Evolutionary conservation across 768 basidiomycete species (phyloP).

Genomic region (Infundibulicybe gibba): DNA sequence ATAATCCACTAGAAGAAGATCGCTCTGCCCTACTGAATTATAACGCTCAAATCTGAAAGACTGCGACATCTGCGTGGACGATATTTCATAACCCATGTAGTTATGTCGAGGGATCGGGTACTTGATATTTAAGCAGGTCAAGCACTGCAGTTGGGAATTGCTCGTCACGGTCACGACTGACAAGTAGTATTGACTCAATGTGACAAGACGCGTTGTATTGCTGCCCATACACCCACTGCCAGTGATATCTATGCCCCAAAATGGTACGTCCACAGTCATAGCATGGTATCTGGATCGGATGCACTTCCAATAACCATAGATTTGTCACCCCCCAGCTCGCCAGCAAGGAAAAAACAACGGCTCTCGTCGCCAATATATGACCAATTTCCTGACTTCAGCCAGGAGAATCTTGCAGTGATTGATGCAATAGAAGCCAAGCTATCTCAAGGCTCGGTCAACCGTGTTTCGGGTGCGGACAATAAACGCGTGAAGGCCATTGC

Average conservation of each 20-base stretch:
- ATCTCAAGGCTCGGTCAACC: constrained; percentile 27
- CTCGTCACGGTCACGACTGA: constrained; percentile 9
- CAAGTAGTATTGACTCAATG: constrained; percentile 13
- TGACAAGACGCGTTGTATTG: constrained; percentile 20
- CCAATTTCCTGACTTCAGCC: constrained; percentile 45
- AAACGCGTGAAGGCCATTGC: constrained; percentile 3
- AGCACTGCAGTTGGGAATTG: too few relatives aligned
- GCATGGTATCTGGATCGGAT: too few relatives aligned
- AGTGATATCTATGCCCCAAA: constrained; percentile 1
- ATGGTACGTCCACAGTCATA: neutral
- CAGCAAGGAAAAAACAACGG: constrained; percentile 54
- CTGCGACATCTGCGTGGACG: too few relatives aligned
- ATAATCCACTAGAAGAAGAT: too few relatives aligned
- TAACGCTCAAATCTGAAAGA: too few relatives aligned
- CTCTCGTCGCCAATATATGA: constrained; percentile 69
- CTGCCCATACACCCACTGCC: too few relatives aligned
- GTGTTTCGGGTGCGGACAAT: constrained; percentile 1
- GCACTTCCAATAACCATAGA: neutral
- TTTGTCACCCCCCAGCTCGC: constrained; percentile 34
- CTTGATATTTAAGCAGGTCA: too few relatives aligned
- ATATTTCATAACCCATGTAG: too few relatives aligned
- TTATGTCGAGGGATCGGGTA: too few relatives aligned
- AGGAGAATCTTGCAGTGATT: constrained; percentile 52
- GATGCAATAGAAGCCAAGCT: constrained; percentile 46
- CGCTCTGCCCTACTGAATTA: too few relatives aligned